Base-by-base conservation (phyloP, 1,284 basidiomycete species). In the Moesziomyces sp. region DNA sequence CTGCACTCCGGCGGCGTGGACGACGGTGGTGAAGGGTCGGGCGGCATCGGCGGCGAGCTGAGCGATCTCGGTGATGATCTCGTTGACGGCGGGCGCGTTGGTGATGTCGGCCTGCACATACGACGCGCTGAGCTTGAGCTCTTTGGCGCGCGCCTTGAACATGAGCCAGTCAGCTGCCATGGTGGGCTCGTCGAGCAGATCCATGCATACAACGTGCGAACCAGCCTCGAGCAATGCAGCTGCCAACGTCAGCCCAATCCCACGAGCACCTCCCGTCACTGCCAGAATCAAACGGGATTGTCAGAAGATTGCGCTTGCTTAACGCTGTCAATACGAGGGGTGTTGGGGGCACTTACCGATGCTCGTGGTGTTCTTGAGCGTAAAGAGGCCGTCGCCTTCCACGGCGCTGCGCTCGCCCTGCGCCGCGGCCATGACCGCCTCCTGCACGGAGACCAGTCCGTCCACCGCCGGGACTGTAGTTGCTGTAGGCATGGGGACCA, bases 191-290 rank as follows among this genome's bases (percentile, higher is more conserved):
- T 86, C 75, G 2, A 91, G 88, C 3, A 93, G 85, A 83, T 94
- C 93, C 35, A 93, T 84, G 78, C 90, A 92, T 80, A 92, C 91
- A 1, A 93, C 89, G 0, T 90, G 86, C 3, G 91, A 91, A 42
- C 92, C 92, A 3, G 89, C 89, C 85, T 94, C 92, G 45, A 89
- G 87, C 28, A 92, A 85, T 3, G 90, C 88, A 58, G 92, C 86
- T 21, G 91, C 91, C 88, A 92, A 90, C 84, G 92, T 91, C 34
- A 93, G 87, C 56, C 93, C 92, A 8, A 94, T 87, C 0, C 92
- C 92, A 44, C 92, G 87, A 74, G 91, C 91, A 0, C 87, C 92
- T 47, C 78, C 78, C 3, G 78, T 77, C 13, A 79, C 64, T 58
- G 26, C 11, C 21, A 8, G 6, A 6, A 3, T 8, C 10, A 10